Evolutionary conservation across 129 eudicot species (phyloP), one percentile per base, ranked within the genome.

Genomic region (Lactuca sativa): DNA sequence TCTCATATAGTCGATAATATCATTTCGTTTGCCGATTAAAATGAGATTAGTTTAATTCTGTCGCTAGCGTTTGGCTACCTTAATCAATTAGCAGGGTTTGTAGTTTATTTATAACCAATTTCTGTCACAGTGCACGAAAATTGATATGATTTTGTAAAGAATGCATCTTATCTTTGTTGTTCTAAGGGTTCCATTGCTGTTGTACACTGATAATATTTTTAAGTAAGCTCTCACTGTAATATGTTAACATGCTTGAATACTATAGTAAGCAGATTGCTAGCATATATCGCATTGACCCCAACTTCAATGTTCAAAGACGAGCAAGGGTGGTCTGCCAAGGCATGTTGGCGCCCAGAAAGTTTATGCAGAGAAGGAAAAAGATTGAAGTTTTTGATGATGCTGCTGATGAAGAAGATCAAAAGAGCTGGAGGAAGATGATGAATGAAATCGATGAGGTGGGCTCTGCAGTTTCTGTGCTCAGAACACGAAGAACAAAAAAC

Each of bases 301-400:
- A 82, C 71, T 56, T 85, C 76, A 85, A 76, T 67, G 64, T 75
- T 64, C 73, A 62, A 62, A 83, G 77, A 57, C 82, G 90, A 79
- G 86, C 66, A 12, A 78, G 78, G 65, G 71, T 95, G 13, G 87
- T 87, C 12, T 90, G 97, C 69, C 81, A 79, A 68, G 91, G 99
- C 51, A 95, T 95, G 96, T 48, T 95, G 82, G 79, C 92, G 8
- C 99, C 99, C 4, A 77, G 99, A 82, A 95, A 90, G 78, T 95
- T 95, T 63, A 81, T 90, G 95, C 97, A 90, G 60, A 95, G 59
- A 90, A 83, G 99, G 77, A 95, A 72, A 79, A 85, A 90, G 72
- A 12, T 81, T 36, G 96, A 87, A 77, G 75, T 83, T 67, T 95
- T 90, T 56, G 85, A 80, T 77, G 87, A 87, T 82, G 90, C 88